Percentiles rank a stretch among this genome's conserved stretches.
phyloP scores from a whole-genome alignment of 164 flowering plant species.

The Liriodendron chinense region DNA sequence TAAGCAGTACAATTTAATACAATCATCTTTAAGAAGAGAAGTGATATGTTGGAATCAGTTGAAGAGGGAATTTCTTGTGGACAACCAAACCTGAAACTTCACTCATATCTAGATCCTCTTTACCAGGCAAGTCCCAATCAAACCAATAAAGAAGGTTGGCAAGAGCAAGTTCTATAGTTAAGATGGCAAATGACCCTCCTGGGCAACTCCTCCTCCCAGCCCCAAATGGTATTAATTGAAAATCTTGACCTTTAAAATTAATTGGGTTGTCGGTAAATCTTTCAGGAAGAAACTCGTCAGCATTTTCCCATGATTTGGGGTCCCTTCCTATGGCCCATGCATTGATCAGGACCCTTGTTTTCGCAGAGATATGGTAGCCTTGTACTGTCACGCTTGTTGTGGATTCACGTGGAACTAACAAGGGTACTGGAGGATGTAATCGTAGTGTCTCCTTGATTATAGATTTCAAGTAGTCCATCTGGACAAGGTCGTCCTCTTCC shows the following conservation, averaged over 20 bases:
- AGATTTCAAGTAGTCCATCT: background rate
- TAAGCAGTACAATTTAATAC: too few relatives aligned
- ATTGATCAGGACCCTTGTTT: constrained; percentile 31
- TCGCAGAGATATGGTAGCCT: constrained; percentile 25
- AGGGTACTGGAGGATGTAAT: constrained; percentile 39
- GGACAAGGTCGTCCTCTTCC: background rate
- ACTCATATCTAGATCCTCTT: constrained; percentile 3
- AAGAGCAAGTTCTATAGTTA: background rate
- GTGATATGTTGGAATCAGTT: constrained; percentile 7
- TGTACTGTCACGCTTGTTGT: constrained; percentile 11
- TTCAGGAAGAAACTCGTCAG: background rate
- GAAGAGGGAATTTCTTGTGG: constrained; percentile 1
- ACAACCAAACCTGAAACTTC: constrained; percentile 1
- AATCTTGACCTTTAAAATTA: constrained; percentile 5
- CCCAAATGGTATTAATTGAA: constrained; percentile 8
- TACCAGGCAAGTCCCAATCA: constrained; percentile 11
- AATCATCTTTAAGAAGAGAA: background rate
- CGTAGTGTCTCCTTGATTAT: constrained; percentile 27
- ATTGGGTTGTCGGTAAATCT: background rate
- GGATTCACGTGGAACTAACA: constrained; percentile 34
- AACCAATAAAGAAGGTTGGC: constrained; percentile 18
- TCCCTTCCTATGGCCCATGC: constrained; percentile 25
- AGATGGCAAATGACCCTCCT: background rate
- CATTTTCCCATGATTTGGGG: constrained; percentile 11
- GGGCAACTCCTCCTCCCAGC: constrained; percentile 13